Conservation (phyloP, 805 yeast species). For the Wickerhamomyces subpelliculosus region DNA sequence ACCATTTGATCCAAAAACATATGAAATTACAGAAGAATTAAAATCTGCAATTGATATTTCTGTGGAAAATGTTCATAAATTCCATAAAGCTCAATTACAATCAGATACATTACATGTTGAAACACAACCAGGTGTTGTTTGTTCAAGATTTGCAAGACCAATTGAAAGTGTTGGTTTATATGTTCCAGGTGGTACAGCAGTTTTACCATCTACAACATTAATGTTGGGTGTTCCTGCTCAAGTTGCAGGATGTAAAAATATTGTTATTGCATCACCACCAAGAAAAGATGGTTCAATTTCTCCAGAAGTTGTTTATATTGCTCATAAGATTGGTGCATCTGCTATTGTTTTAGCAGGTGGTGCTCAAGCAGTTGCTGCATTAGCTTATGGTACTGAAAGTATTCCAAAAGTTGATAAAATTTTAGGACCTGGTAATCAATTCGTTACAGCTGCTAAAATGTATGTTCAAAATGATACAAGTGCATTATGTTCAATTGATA, state of each 20-base stretch:
- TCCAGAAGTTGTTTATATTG: conserved; percentile 97
- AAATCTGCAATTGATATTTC: conserved; percentile 85
- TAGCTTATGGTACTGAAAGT: conserved; percentile 96
- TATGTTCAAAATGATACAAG: conserved; percentile 90
- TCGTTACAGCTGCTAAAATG: conserved; percentile 99
- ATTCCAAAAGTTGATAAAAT: conserved; percentile 94
- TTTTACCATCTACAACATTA: conserved; percentile 93
- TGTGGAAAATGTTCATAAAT: conserved; percentile 78
- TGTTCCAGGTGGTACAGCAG: conserved; percentile 99
- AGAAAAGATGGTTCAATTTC: conserved; percentile 87
- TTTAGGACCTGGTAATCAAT: conserved; percentile 98
- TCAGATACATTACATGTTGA: conserved; percentile 71
- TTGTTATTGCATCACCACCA: conserved; percentile 93
- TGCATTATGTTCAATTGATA: conserved; percentile 93
- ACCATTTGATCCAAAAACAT: conserved; percentile 76
- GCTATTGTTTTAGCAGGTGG: conserved; percentile 96
- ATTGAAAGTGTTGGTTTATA: conserved; percentile 92
- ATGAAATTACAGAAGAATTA: conserved; percentile 68
- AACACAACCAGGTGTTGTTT: conserved; percentile 88
- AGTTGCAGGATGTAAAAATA: conserved; percentile 95
- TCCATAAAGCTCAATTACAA: conserved; percentile 91
- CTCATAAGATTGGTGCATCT: conserved; percentile 89
- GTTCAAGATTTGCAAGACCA: conserved; percentile 93
- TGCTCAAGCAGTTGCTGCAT: conserved; percentile 97
- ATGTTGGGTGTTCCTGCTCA: conserved; percentile 98